Conservation (phyloP, 208 protist genomes). For the Trypanosoma mega region DNA sequence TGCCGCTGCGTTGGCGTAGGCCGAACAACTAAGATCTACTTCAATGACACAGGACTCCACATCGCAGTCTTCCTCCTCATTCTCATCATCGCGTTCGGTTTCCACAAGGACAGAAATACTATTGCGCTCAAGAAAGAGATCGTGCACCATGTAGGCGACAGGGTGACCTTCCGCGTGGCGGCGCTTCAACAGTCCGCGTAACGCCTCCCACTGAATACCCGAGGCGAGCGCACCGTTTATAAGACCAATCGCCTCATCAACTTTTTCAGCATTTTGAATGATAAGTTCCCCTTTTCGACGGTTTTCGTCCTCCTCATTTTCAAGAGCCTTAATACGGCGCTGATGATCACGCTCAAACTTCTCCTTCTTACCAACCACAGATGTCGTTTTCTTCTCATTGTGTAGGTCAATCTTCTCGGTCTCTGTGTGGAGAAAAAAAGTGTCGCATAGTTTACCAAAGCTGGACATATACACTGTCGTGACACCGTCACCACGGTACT, state of each 20-base stretch:
- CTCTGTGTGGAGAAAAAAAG: constrained; percentile 93
- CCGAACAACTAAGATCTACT: constrained; percentile 91
- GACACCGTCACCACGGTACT: constrained; percentile 59
- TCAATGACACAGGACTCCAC: constrained; percentile 74
- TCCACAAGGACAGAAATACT: constrained; percentile 83
- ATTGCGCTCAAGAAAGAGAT: constrained; percentile 90
- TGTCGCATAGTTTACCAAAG: constrained; percentile 93
- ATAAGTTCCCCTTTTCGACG: constrained; percentile 83
- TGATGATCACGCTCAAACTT: constrained; percentile 89
- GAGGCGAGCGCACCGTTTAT: constrained; percentile 79
- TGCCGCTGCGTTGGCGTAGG: constrained; percentile 93
- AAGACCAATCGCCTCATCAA: constrained; percentile 90
- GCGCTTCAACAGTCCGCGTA: constrained; percentile 70
- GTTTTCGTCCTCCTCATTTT: constrained; percentile 56
- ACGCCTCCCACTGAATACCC: constrained; percentile 86
- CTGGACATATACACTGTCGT: constrained; percentile 37
- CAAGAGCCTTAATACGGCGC: constrained; percentile 78
- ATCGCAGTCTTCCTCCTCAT: constrained; percentile 56
- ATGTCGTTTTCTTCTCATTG: constrained; percentile 72
- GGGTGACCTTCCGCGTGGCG: constrained; percentile 90
- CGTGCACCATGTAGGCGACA: constrained; percentile 91
- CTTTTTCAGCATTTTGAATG: constrained; percentile 76
- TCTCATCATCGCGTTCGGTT: constrained; percentile 44
- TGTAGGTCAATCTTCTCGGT: constrained; percentile 80
- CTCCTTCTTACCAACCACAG: constrained; percentile 86